These are phyloP conservation scores for Nemania diffusa DNA, from an alignment of 2,329 filamentous ascomycete genomes.

Conservation along the genomic window DNA sequence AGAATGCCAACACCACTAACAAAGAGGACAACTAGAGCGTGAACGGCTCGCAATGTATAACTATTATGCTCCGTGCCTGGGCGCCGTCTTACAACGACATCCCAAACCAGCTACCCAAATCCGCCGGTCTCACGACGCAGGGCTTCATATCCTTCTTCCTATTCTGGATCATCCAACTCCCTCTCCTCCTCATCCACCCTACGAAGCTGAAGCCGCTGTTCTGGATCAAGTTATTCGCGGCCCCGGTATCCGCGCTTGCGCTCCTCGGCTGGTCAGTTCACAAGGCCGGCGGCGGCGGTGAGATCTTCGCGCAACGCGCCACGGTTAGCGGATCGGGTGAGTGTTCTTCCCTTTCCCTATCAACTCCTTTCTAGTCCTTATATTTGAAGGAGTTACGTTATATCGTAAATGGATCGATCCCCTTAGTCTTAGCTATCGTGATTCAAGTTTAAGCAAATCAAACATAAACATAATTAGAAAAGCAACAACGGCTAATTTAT, in stretches of 20 bases:
- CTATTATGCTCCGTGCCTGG: slow-evolving; percentile 57
- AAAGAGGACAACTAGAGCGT: slow-evolving; percentile 15
- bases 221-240: slow-evolving; percentile 59
- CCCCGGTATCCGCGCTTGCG: slow-evolving; percentile 69
- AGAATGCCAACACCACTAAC: not conserved
- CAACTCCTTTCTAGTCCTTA: not conserved
- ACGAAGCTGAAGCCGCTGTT: slow-evolving; percentile 57
- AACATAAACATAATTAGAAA: not conserved
- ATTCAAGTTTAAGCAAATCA: not conserved
- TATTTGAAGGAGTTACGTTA: too few relatives aligned
- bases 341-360: slow-evolving; percentile 2
- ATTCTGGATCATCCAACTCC: slow-evolving; percentile 59
- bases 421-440: not conserved
- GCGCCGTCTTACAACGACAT: slow-evolving; percentile 67
- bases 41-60: slow-evolving; percentile 57
- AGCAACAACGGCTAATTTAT: not conserved
- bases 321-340: slow-evolving; percentile 51
- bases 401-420: too few relatives aligned
- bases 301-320: slow-evolving; percentile 51
- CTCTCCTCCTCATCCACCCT: slow-evolving; percentile 48
- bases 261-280: slow-evolving; percentile 72
- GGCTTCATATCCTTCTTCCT: slow-evolving; percentile 62
- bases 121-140: slow-evolving; percentile 64
- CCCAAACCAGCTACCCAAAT: slow-evolving; percentile 61
- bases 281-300: slow-evolving; percentile 63